Percentiles rank a stretch among this genome's conserved stretches.
These are phyloP conservation scores for Pholiota adiposa DNA, from an alignment of 1,284 basidiomycete genomes.

Conservation along the genomic window DNA sequence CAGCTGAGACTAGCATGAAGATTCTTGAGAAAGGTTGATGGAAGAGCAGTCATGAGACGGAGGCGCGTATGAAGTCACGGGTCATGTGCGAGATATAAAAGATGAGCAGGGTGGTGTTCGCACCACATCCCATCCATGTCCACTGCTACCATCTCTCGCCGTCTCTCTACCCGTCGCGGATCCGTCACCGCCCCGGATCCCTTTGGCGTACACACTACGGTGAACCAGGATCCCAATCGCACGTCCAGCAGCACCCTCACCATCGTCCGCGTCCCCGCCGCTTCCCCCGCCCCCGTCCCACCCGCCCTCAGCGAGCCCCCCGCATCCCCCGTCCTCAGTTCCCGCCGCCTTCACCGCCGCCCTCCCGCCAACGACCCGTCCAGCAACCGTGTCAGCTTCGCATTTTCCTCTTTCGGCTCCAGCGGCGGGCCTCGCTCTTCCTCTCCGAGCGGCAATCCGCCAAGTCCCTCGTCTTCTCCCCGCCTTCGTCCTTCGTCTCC, in stretches of 20 bases:
- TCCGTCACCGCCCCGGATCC: conserved; percentile 72
- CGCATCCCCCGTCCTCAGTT: conserved; percentile 19
- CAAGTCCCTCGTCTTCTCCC: conserved; percentile 46
- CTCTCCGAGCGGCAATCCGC: conserved; percentile 23
- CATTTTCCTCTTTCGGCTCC: conserved; percentile 26
- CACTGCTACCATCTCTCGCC: conserved; percentile 20
- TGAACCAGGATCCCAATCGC: conserved; percentile 57
- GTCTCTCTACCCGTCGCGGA: conserved; percentile 62
- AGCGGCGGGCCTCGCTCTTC: conserved; percentile 15
- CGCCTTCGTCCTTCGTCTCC: conserved; percentile 51
- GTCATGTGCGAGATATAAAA: conserved; percentile 1
- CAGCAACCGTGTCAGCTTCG: conserved; percentile 37
- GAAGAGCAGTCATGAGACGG: background rate
- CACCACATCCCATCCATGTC: conserved; percentile 9
- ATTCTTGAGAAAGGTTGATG: background rate
- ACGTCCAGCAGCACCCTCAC: conserved; percentile 68
- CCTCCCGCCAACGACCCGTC: conserved; percentile 14
- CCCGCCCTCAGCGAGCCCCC: conserved; percentile 29
- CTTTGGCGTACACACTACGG: conserved; percentile 52
- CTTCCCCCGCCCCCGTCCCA: conserved; percentile 21
- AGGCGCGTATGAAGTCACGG: conserved; percentile 2
- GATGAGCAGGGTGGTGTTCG: background rate
- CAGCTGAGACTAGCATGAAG: background rate
- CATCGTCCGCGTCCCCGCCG: conserved; percentile 64
- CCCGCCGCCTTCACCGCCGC: conserved; percentile 31